Conservation (phyloP, 495 filamentous ascomycete genomes). For the Aspergillus sclerotiicarbonarius region DNA sequence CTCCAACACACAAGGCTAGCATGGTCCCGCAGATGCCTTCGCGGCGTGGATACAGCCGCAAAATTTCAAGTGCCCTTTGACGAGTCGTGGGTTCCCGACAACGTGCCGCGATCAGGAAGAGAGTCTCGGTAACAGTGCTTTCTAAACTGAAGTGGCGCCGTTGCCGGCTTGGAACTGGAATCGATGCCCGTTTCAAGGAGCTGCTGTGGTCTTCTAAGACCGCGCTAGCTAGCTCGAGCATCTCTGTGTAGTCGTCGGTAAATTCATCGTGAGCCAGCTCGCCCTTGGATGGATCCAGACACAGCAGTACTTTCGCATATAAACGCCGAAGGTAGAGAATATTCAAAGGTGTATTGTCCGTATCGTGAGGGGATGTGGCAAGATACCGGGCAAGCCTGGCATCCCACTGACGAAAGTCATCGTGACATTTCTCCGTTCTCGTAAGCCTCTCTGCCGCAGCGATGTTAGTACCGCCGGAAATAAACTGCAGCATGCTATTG, state of each 20-base stretch:
- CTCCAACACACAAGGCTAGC: background rate
- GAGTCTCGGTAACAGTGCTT: background rate
- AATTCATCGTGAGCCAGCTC: background rate
- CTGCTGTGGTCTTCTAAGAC: background rate
- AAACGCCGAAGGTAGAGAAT: background rate
- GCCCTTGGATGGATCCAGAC: background rate
- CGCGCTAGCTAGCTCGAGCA: background rate
- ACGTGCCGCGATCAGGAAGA: background rate
- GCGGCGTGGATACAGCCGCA: background rate
- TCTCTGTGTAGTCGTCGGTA: background rate
- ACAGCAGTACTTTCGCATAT: background rate
- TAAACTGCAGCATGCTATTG: background rate
- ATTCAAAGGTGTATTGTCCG: background rate
- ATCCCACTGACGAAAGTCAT: background rate
- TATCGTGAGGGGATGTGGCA: background rate
- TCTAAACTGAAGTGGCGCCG: background rate
- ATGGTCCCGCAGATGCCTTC: background rate
- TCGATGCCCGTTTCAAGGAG: background rate
- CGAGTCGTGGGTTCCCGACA: background rate
- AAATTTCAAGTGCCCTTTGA: background rate
- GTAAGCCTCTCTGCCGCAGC: no score
- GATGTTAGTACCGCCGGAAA: no score
- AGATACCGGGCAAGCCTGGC: background rate
- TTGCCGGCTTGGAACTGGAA: no score
- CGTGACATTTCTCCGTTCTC: background rate